phyloP scores from a whole-genome alignment of 169 alveolate genomes.

The Eimeria acervulina region DNA sequence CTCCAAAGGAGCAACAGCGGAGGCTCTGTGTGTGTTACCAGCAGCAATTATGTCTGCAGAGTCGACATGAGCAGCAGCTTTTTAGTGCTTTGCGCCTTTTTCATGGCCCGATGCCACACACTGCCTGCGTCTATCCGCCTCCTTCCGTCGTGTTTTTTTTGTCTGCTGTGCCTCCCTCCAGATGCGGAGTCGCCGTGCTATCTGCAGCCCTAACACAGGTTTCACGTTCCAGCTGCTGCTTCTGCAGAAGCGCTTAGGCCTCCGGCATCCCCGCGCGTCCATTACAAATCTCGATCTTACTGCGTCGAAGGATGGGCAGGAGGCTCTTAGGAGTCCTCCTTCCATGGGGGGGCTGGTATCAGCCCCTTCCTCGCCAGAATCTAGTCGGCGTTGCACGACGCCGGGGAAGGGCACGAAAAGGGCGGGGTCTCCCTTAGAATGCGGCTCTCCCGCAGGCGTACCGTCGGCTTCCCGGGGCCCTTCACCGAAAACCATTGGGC shows the following conservation, averaged over 20 bases:
- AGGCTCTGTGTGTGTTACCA: not conserved
- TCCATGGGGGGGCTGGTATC: not conserved
- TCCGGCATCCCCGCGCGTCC: constrained; percentile 6
- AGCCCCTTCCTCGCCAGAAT: constrained; percentile 4
- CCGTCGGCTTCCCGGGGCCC: not conserved
- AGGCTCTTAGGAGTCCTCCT: not conserved
- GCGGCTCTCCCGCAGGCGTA: not conserved
- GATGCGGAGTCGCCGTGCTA: constrained; percentile 71
- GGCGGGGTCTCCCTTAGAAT: constrained; percentile 10
- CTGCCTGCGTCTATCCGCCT: not conserved
- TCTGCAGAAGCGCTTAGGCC: constrained; percentile 69
- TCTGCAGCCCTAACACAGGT: constrained; percentile 80
- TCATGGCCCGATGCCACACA: not conserved
- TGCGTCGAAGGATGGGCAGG: not conserved
- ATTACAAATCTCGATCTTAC: not conserved
- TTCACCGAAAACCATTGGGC: not conserved
- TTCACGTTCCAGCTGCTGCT: constrained; percentile 77
- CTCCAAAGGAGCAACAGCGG: not conserved
- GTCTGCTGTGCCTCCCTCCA: constrained; percentile 12
- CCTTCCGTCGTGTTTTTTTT: not conserved
- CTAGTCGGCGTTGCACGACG: not conserved
- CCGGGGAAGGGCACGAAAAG: constrained; percentile 43
- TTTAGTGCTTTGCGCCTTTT: not conserved
- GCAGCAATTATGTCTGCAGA: not conserved
- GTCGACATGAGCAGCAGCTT: not conserved